Percentiles rank a stretch among this genome's conserved stretches.
Evolutionary conservation across 2,329 filamentous ascomycete genomes (phyloP).

Genomic region (Apiospora koreana): DNA sequence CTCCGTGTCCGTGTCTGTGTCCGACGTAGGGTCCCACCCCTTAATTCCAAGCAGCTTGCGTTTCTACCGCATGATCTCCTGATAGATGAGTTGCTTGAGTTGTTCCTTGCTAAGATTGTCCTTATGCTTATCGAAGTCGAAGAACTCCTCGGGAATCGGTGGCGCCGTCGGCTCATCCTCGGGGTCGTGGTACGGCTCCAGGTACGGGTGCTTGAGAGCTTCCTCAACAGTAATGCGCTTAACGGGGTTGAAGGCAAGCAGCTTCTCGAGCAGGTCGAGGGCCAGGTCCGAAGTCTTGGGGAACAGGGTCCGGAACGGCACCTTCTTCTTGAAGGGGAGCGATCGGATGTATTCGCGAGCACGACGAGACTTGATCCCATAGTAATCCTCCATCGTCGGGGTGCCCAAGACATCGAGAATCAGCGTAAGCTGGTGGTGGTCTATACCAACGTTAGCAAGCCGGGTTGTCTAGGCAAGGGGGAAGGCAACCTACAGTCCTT

Average conservation of each 20-base stretch:
- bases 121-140: constrained; percentile 99
- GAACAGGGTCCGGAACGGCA: constrained; percentile 95
- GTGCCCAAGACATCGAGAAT: constrained; percentile 97
- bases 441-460: constrained; percentile 45
- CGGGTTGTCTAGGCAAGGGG: not conserved
- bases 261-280: constrained; percentile 89
- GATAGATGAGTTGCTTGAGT: constrained; percentile 94
- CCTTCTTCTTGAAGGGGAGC: constrained; percentile 99
- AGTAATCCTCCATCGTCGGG: constrained; percentile 99
- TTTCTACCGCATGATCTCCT: constrained; percentile 79
- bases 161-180: constrained; percentile 97
- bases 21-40: not conserved
- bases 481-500: constrained; percentile 79
- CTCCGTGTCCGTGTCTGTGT: not conserved
- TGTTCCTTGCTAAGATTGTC: constrained; percentile 98
- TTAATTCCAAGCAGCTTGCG: constrained; percentile 7
- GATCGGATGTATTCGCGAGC: constrained; percentile 98
- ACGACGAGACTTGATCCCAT: constrained; percentile 97
- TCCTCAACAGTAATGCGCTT: constrained; percentile 99
- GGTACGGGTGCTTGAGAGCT: constrained; percentile 93
- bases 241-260: constrained; percentile 95
- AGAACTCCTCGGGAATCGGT: constrained; percentile 97
- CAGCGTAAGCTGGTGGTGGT: constrained; percentile 96
- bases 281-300: constrained; percentile 98
- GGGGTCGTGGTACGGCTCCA: constrained; percentile 98